These are phyloP conservation scores for Coemansia sp. DNA, from an alignment of 371 early-diverging fungal genomes.

Conservation along the genomic window DNA sequence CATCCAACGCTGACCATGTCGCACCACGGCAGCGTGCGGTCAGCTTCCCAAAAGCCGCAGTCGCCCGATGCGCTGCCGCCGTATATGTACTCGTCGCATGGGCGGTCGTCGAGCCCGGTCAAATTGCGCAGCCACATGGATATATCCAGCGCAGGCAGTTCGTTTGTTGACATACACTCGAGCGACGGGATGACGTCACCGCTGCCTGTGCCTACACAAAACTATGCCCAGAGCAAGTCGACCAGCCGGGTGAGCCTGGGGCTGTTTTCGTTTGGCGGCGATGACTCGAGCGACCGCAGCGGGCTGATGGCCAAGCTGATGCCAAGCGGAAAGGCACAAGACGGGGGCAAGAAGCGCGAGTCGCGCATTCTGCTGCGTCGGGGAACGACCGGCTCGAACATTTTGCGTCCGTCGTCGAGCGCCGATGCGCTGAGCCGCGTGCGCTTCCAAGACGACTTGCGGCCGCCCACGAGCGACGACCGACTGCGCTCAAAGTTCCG, in stretches of 20 bases:
- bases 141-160: constrained; percentile 18
- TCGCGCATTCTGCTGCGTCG: constrained; percentile 11
- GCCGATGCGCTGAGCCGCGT: constrained; percentile 24
- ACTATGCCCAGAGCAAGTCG: not conserved
- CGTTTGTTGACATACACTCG: constrained; percentile 32
- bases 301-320: constrained; percentile 5
- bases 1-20: constrained; percentile 3
- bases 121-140: not conserved
- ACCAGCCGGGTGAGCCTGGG: constrained; percentile 8
- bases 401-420: constrained; percentile 30
- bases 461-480: constrained; percentile 6
- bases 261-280: constrained; percentile 7
- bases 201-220: not conserved
- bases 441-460: not conserved
- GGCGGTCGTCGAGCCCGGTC: not conserved
- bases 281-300: constrained; percentile 4
- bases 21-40: constrained; percentile 18
- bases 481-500: constrained; percentile 13
- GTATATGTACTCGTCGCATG: constrained; percentile 7
- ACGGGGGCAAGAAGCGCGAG: not conserved
- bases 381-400: not conserved
- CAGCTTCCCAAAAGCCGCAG: not conserved
- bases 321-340: not conserved
- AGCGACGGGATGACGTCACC: constrained; percentile 7
- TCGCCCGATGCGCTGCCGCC: not conserved